Evolutionary conservation across 805 yeast genomes (phyloP).

Genomic region (Cyberlindnera meyerae): DNA sequence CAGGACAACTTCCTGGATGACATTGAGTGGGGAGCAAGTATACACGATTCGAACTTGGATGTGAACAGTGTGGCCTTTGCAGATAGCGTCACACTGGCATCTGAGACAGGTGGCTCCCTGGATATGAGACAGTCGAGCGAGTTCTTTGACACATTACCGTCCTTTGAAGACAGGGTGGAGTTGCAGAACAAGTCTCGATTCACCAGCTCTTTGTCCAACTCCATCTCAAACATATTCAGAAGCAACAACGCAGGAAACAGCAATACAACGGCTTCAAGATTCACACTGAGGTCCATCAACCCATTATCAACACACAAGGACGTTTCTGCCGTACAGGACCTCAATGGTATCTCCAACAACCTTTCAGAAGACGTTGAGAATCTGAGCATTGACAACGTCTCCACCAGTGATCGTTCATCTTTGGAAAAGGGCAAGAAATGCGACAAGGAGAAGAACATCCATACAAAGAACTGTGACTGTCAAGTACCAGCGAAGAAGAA

Average conservation of each 20-base stretch:
- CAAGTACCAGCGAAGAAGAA: constrained; percentile 13
- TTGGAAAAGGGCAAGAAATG: not conserved
- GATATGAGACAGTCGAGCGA: constrained; percentile 37
- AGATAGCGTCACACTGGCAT: constrained; percentile 21
- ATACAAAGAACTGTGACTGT: constrained; percentile 15
- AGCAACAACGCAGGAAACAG: constrained; percentile 13
- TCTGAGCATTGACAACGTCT: constrained; percentile 8
- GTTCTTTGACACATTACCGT: constrained; percentile 37
- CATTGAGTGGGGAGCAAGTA: constrained; percentile 6
- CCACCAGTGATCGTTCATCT: not conserved
- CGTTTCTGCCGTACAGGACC: constrained; percentile 7
- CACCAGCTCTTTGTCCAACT: constrained; percentile 12
- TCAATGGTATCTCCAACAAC: constrained; percentile 10
- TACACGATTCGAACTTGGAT: constrained; percentile 1
- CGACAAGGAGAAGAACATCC: constrained; percentile 9
- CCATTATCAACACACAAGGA: constrained; percentile 26
- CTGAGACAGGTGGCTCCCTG: constrained; percentile 27
- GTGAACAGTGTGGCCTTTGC: constrained; percentile 14
- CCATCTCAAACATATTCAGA: constrained; percentile 24
- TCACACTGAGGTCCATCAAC: constrained; percentile 33
- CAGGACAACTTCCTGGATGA: constrained; percentile 14
- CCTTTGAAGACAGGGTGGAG: constrained; percentile 4
- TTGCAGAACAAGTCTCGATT: constrained; percentile 10
- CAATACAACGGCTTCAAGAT: constrained; percentile 16
- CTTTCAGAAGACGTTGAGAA: constrained; percentile 15